Conservation (phyloP, 495 filamentous ascomycete species). For the Neurospora cerealis region DNA sequence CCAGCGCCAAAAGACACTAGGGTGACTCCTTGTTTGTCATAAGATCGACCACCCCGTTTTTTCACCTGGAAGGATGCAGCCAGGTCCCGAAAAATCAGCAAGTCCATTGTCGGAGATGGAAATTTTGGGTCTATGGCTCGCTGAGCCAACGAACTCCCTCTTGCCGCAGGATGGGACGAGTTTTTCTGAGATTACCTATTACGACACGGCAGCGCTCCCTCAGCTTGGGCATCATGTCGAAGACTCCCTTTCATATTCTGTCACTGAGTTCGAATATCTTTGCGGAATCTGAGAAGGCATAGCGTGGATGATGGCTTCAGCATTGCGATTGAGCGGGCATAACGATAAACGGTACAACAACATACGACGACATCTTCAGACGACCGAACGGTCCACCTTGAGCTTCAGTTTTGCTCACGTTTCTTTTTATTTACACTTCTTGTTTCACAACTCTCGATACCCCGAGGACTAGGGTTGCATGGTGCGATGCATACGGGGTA, state of each 20-base stretch:
- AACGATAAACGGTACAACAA: background rate
- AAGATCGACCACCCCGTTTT: background rate
- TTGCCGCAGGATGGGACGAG: background rate
- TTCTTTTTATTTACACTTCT: background rate
- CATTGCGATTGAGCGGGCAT: background rate
- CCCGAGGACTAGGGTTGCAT: background rate
- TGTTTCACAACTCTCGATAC: background rate
- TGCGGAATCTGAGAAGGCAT: background rate
- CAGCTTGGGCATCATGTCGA: background rate
- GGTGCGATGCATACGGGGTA: background rate
- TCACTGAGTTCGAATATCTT: background rate
- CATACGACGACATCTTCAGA: background rate
- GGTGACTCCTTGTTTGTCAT: background rate
- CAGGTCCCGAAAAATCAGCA: background rate
- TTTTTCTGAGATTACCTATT: background rate
- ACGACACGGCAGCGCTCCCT: background rate
- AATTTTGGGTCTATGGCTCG: background rate
- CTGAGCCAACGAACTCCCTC: background rate
- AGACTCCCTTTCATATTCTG: background rate
- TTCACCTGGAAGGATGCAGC: background rate
- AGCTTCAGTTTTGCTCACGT: background rate
- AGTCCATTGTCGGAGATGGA: background rate
- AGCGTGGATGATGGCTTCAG: background rate
- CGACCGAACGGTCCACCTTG: background rate
- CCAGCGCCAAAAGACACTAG: background rate